phyloP scores from a whole-genome alignment of 208 protist genomes.

The Novymonas esmeraldas region DNA sequence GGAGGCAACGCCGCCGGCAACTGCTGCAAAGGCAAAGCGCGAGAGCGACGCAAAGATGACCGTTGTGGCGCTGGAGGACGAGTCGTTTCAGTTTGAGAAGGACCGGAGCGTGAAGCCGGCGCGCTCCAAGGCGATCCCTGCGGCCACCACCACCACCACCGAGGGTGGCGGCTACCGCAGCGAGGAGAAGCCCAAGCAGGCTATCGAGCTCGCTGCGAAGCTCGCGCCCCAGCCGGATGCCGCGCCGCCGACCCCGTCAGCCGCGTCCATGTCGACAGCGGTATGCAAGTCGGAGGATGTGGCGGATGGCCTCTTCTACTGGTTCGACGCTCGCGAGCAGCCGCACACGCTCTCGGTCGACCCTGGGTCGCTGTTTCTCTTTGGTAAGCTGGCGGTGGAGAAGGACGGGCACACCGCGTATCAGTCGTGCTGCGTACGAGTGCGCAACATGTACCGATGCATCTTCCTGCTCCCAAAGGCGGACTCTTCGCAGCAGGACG shows the following conservation, averaged over 20 bases:
- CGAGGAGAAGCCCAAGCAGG: conserved; percentile 37
- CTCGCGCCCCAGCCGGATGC: conserved; percentile 16
- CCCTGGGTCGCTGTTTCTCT: conserved; percentile 89
- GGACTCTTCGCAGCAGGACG: conserved; percentile 61
- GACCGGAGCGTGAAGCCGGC: conserved; percentile 5
- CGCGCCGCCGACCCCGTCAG: background rate
- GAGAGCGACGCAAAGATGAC: conserved; percentile 8
- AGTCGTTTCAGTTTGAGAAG: conserved; percentile 25
- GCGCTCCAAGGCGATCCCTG: background rate
- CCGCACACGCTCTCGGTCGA: conserved; percentile 61
- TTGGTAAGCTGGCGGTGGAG: conserved; percentile 74
- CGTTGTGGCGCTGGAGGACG: conserved; percentile 39
- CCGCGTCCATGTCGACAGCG: background rate
- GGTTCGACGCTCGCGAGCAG: conserved; percentile 92
- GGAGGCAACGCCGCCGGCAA: conserved; percentile 3
- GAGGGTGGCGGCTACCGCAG: conserved; percentile 33
- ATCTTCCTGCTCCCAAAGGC: conserved; percentile 78
- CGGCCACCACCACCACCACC: background rate
- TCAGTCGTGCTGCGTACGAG: conserved; percentile 84
- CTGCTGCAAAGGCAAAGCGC: conserved; percentile 3
- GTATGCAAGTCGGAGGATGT: conserved; percentile 10
- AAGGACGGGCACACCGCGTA: conserved; percentile 38
- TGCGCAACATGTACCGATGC: conserved; percentile 79
- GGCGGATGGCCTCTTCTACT: conserved; percentile 66
- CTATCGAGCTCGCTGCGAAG: conserved; percentile 24